Evolutionary conservation across 305 asterid genomes (phyloP).

Genomic region (Fraxinus nigra): DNA sequence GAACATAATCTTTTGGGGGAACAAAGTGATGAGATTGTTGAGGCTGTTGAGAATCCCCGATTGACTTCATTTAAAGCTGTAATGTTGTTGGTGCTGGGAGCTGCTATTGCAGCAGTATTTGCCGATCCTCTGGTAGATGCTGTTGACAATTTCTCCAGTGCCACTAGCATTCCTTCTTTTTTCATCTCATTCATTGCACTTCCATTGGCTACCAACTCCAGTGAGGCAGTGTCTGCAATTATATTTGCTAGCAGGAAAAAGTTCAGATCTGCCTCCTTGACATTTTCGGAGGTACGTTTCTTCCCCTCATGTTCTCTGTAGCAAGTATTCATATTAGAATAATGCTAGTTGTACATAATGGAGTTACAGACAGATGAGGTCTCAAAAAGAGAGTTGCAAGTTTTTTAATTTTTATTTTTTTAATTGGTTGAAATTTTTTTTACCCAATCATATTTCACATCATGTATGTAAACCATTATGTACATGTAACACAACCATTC

Average conservation of each 20-base stretch:
- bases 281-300: slow-evolving; percentile 82
- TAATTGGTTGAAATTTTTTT: background rate
- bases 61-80: slow-evolving; percentile 61
- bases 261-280: slow-evolving; percentile 74
- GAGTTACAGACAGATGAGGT: background rate
- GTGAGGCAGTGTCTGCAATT: slow-evolving; percentile 93
- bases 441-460: background rate
- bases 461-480: background rate
- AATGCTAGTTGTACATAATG: background rate
- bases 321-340: background rate
- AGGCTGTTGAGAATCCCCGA: slow-evolving; percentile 54
- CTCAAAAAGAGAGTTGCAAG: background rate
- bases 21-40: slow-evolving; percentile 66
- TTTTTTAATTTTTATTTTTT: too few species aligned
- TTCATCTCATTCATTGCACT: slow-evolving; percentile 85
- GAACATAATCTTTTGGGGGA: slow-evolving; percentile 63
- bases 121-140: slow-evolving; percentile 98
- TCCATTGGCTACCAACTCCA: slow-evolving; percentile 94
- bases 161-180: slow-evolving; percentile 83
- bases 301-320: background rate
- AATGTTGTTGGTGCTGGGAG: slow-evolving; percentile 63
- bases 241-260: slow-evolving; percentile 84
- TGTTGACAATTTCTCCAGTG: slow-evolving; percentile 76
- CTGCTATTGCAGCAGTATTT: slow-evolving; percentile 81
- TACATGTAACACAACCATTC: background rate